Conservation (phyloP, 768 basidiomycete genomes). For the Tylopilus vinaceipallidus region DNA sequence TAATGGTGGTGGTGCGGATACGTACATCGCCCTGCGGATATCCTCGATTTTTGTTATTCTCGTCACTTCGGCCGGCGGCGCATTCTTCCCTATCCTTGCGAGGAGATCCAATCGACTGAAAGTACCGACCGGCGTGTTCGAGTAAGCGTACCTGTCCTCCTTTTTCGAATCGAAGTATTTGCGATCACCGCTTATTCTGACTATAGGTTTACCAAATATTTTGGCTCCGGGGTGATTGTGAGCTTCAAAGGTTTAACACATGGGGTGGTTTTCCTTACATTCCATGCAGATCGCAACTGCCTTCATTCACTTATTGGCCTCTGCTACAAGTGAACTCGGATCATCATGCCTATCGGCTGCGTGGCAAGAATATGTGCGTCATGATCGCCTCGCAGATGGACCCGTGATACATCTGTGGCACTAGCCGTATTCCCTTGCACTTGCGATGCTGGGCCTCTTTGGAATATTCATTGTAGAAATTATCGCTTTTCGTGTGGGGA, state of each 20-base stretch:
- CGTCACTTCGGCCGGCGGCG: slow-evolving; percentile 53
- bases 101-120: slow-evolving; percentile 47
- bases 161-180: background rate
- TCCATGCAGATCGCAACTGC: slow-evolving; percentile 75
- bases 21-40: slow-evolving; percentile 54
- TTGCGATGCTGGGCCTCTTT: slow-evolving; percentile 82
- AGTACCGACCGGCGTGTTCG: slow-evolving; percentile 45
- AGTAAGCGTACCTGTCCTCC: slow-evolving; percentile 60
- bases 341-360: slow-evolving; percentile 65
- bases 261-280: too few relatives aligned
- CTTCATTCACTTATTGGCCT: slow-evolving; percentile 79
- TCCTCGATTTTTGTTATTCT: slow-evolving; percentile 77
- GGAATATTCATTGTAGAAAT: slow-evolving; percentile 82
- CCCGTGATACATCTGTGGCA: background rate
- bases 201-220: slow-evolving; percentile 81
- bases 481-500: slow-evolving; percentile 85
- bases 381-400: background rate
- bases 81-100: slow-evolving; percentile 71
- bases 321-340: slow-evolving; percentile 68
- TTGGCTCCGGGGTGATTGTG: slow-evolving; percentile 88
- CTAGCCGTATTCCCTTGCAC: slow-evolving; percentile 79
- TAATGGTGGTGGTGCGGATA: slow-evolving; percentile 47
- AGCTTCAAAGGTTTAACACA: too few relatives aligned
- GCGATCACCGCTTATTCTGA: slow-evolving; percentile 1
- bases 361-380: slow-evolving; percentile 75